Evolutionary conservation across 768 basidiomycete genomes (phyloP).

Genomic region (Trametopsis cervina): DNA sequence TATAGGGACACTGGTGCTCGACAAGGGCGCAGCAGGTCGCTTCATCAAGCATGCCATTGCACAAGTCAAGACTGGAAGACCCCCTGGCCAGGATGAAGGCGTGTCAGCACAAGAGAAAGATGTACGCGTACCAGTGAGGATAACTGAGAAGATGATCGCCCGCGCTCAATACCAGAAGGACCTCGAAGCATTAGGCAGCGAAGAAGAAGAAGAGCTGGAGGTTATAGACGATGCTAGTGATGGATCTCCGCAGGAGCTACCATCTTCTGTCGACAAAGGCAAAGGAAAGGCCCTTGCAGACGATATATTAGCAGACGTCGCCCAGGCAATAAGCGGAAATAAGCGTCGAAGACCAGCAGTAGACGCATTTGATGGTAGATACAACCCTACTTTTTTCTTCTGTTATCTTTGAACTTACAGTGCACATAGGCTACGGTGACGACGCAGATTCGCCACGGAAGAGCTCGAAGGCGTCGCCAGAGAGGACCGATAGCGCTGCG

Average conservation of each 20-base stretch:
- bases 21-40: slow-evolving; percentile 72
- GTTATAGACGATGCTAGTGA: slow-evolving; percentile 33
- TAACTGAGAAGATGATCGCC: slow-evolving; percentile 70
- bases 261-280: slow-evolving; percentile 12
- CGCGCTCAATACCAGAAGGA: slow-evolving; percentile 57
- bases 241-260: slow-evolving; percentile 27
- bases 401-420: slow-evolving; percentile 13
- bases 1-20: slow-evolving; percentile 42
- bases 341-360: slow-evolving; percentile 47
- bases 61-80: slow-evolving; percentile 36
- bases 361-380: slow-evolving; percentile 64
- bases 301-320: neutral
- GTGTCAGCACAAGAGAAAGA: slow-evolving; percentile 9
- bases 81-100: slow-evolving; percentile 15
- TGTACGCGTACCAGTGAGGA: slow-evolving; percentile 39
- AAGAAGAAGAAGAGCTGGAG: slow-evolving; percentile 35
- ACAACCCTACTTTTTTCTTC: slow-evolving; percentile 9
- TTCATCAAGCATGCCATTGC: slow-evolving; percentile 83
- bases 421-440: slow-evolving; percentile 27
- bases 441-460: slow-evolving; percentile 13
- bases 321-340: slow-evolving; percentile 7
- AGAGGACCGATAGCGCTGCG: slow-evolving; percentile 5
- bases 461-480: slow-evolving; percentile 10
- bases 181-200: slow-evolving; percentile 35
- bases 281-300: slow-evolving; percentile 17